phyloP scores from a whole-genome alignment of 2,329 filamentous ascomycete species.

The Neopestalotiopsis clavispora region DNA sequence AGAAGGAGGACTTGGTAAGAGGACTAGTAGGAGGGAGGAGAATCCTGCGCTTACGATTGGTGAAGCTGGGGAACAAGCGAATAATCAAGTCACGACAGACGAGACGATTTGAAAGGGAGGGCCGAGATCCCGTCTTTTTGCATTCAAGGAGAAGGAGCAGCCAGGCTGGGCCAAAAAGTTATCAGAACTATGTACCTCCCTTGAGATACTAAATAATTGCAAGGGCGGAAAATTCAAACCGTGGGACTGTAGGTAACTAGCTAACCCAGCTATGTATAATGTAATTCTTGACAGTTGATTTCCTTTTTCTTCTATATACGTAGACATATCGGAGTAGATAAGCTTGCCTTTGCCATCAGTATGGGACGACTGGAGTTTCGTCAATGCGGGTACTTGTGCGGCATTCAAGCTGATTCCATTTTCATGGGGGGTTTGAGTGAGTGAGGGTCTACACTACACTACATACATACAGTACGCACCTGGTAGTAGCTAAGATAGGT shows the following conservation, averaged over 20 bases:
- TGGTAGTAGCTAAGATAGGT: too few species aligned
- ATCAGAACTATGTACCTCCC: too few species aligned
- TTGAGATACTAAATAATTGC: too few species aligned
- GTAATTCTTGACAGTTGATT: neutral
- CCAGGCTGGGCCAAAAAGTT: too few species aligned
- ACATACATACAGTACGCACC: neutral
- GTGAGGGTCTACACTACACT: neutral
- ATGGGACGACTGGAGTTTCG: neutral
- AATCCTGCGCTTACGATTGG: neutral
- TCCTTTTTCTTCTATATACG: neutral
- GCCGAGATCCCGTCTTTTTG: neutral
- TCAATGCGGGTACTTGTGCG: neutral
- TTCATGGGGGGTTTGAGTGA: neutral
- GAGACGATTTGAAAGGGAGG: neutral
- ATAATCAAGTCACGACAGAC: neutral
- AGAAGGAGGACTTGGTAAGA: too few species aligned
- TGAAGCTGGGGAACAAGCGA: neutral
- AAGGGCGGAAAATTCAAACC: too few species aligned
- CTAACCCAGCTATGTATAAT: too few species aligned
- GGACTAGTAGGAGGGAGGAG: neutral
- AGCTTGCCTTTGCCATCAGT: neutral
- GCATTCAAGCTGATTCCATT: neutral
- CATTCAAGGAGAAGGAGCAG: too few species aligned
- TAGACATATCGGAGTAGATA: neutral
- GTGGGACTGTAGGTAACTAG: too few species aligned